Evolutionary conservation across 2,329 filamentous ascomycete genomes (phyloP).

Genomic region (Pestalotiopsis sp.): DNA sequence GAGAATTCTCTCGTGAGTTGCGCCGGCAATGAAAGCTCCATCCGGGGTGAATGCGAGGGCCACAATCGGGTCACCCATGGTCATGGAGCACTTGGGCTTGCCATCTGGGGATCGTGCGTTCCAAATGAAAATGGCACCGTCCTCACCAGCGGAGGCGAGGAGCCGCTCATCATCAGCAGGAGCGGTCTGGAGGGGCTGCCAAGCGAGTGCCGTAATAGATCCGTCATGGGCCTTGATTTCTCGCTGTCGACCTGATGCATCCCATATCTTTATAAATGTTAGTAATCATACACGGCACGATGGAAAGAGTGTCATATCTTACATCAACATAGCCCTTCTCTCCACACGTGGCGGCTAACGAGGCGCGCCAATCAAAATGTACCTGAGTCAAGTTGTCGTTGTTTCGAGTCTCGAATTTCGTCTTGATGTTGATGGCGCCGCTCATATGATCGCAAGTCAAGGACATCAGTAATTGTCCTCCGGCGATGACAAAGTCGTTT

Average conservation of each 20-base stretch:
- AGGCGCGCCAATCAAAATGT: conserved; percentile 56
- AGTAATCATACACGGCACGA: background rate
- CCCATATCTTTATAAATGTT: conserved; percentile 51
- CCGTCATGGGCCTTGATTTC: conserved; percentile 63
- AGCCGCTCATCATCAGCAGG: conserved; percentile 52
- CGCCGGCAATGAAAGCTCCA: conserved; percentile 64
- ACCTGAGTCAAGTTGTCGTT: conserved; percentile 59
- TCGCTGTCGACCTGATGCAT: conserved; percentile 53
- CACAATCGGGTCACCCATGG: conserved; percentile 60
- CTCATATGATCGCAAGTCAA: conserved; percentile 47
- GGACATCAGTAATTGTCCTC: conserved; percentile 54
- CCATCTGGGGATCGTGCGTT: conserved; percentile 58
- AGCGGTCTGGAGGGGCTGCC: conserved; percentile 56
- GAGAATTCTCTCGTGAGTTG: conserved; percentile 59
- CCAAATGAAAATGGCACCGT: conserved; percentile 65
- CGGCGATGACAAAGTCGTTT: conserved; percentile 60
- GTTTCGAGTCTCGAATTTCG: conserved; percentile 54
- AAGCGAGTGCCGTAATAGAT: conserved; percentile 59
- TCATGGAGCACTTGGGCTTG: conserved; percentile 62
- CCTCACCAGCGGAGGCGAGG: conserved; percentile 63
- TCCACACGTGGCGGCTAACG: conserved; percentile 60
- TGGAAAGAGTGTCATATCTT: conserved; percentile 31
- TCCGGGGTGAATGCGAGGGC: conserved; percentile 65
- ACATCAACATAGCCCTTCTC: conserved; percentile 64
- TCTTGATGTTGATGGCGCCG: conserved; percentile 43